These are phyloP conservation scores for Pogostemon cablin DNA, from an alignment of 257 asterid genomes.

Conservation along the genomic window DNA sequence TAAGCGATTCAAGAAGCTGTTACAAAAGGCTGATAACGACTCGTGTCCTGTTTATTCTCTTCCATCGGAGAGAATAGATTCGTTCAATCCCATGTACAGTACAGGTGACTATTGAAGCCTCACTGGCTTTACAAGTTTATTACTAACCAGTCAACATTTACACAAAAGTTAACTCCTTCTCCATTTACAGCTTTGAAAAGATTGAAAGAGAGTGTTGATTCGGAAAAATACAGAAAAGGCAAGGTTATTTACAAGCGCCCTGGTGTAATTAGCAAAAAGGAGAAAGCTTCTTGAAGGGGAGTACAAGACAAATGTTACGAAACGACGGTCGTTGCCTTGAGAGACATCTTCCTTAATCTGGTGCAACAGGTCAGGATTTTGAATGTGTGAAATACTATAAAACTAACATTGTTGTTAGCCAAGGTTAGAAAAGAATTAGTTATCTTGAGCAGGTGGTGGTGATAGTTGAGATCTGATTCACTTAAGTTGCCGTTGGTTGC, in stretches of 20 bases:
- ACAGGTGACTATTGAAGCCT: slow-evolving; percentile 47
- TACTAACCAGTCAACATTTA: neutral
- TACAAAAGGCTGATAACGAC: slow-evolving; percentile 65
- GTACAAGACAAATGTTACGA: neutral
- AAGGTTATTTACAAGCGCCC: slow-evolving; percentile 36
- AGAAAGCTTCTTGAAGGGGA: slow-evolving; percentile 35
- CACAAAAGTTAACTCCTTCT: neutral
- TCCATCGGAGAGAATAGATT: slow-evolving; percentile 62
- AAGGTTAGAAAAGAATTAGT: no score
- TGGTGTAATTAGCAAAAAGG: slow-evolving; percentile 30
- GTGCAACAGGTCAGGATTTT: no score
- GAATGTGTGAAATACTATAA: no score
- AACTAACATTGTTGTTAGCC: no score
- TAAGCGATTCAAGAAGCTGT: slow-evolving; percentile 57
- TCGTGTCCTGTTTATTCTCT: slow-evolving; percentile 64
- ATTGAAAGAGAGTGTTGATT: slow-evolving; percentile 62
- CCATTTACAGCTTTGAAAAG: slow-evolving; percentile 67
- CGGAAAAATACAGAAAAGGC: slow-evolving; percentile 53
- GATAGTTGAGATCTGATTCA: no score
- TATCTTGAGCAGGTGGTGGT: no score
- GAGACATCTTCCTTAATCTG: no score
- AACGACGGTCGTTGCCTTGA: no score
- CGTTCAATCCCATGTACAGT: slow-evolving; percentile 49
- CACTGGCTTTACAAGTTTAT: neutral
- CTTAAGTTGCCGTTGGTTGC: no score